These are phyloP conservation scores for Acanthamoeba polyphaga DNA, from an alignment of 208 protist genomes.

Conservation along the genomic window DNA sequence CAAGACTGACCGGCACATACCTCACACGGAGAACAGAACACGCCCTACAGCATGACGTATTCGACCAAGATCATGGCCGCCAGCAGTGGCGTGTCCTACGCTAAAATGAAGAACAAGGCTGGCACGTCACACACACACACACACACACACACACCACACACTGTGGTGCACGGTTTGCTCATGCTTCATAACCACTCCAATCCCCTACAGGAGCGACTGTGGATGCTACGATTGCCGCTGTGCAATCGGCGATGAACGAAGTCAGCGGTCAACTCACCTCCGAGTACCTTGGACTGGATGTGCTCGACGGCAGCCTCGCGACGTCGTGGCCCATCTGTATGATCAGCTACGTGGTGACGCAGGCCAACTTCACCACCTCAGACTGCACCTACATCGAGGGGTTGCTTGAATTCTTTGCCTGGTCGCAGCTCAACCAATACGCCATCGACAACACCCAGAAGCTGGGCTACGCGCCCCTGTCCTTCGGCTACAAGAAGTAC, in stretches of 20 bases:
- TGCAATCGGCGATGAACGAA: constrained; percentile 26
- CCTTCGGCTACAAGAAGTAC: constrained; percentile 19
- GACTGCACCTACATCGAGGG: constrained; percentile 68
- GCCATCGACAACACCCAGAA: not conserved
- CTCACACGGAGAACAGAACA: not conserved
- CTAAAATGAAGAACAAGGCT: constrained; percentile 22
- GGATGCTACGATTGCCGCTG: not conserved
- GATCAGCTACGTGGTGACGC: constrained; percentile 32
- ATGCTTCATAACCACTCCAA: too few species aligned
- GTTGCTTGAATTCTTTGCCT: constrained; percentile 45
- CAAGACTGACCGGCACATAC: not conserved
- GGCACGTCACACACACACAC: not conserved
- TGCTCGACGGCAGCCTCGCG: not conserved
- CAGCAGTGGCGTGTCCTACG: not conserved
- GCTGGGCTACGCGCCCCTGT: constrained; percentile 19
- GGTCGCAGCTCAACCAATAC: constrained; percentile 69
- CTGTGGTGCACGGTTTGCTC: not conserved
- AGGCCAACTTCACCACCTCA: not conserved
- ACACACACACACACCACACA: not conserved
- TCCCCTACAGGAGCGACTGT: not conserved
- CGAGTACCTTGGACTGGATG: not conserved
- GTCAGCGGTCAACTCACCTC: constrained; percentile 17
- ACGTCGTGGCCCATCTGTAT: constrained; percentile 74
- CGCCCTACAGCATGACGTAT: constrained; percentile 60
- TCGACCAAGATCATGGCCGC: not conserved